phyloP scores from a whole-genome alignment of 306 rosid species.

The Hippophae rhamnoides region DNA sequence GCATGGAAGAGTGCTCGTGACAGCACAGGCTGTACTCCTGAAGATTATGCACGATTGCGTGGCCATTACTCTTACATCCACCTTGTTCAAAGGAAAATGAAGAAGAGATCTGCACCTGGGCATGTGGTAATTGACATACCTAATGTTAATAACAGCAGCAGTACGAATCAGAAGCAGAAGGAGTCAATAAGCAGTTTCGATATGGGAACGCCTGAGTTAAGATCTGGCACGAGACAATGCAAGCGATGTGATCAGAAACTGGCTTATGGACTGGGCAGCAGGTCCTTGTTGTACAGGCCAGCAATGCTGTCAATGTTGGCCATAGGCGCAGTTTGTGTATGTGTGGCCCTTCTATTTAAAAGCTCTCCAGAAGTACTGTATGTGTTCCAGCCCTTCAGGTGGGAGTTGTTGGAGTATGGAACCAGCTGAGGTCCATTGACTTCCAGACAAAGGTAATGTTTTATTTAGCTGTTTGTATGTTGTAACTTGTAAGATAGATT shows the following conservation, averaged over 20 bases:
- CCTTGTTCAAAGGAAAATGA: slow-evolving; percentile 51
- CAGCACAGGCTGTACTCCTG: slow-evolving; percentile 53
- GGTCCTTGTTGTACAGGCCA: slow-evolving; percentile 57
- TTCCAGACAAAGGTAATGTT: not conserved
- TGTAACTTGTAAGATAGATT: not conserved
- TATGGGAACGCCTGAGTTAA: slow-evolving; percentile 28
- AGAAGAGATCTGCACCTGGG: slow-evolving; percentile 29
- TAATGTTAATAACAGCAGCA: not conserved
- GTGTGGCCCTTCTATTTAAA: slow-evolving; percentile 79
- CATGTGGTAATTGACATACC: slow-evolving; percentile 71
- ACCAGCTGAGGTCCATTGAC: slow-evolving; percentile 31
- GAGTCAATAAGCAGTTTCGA: slow-evolving; percentile 31
- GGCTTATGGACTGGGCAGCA: slow-evolving; percentile 27
- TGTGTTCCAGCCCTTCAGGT: slow-evolving; percentile 65
- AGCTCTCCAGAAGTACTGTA: slow-evolving; percentile 63
- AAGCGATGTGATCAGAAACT: slow-evolving; percentile 40
- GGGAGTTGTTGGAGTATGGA: slow-evolving; percentile 72
- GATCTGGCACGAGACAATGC: slow-evolving; percentile 23
- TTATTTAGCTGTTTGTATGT: not conserved
- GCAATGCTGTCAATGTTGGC: slow-evolving; percentile 78
- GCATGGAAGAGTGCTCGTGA: slow-evolving; percentile 72
- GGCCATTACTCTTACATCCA: slow-evolving; percentile 57
- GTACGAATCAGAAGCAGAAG: not conserved
- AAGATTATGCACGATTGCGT: slow-evolving; percentile 53
- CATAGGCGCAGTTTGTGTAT: slow-evolving; percentile 82